These are phyloP conservation scores for Tulasnella calospora DNA, from an alignment of 768 basidiomycete genomes.

Conservation along the genomic window DNA sequence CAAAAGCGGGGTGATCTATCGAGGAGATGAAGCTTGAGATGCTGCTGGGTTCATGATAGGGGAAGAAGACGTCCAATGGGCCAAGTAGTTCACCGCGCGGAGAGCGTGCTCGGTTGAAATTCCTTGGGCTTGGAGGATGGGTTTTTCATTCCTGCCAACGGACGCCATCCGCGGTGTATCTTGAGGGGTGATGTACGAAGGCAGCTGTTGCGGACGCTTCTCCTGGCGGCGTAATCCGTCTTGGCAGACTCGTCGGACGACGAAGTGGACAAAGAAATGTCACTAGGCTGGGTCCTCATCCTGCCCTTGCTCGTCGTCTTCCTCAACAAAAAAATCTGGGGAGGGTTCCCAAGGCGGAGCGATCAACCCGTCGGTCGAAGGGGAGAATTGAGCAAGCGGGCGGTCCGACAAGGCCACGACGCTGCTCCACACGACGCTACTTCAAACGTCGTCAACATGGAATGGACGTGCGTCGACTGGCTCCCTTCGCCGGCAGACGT, in stretches of 20 bases:
- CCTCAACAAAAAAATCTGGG: not conserved
- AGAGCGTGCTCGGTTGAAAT: not conserved
- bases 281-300: not conserved
- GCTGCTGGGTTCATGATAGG: too few relatives aligned
- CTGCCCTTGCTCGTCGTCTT: not conserved
- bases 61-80: not conserved
- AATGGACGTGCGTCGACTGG: constrained; percentile 47
- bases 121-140: not conserved
- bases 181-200: constrained; percentile 14
- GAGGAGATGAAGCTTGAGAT: not conserved
- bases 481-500: constrained; percentile 49
- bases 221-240: not conserved
- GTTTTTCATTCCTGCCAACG: not conserved
- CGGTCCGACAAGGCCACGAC: constrained; percentile 66
- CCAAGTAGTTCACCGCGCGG: not conserved
- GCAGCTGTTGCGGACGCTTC: not conserved
- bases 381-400: constrained; percentile 59
- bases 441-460: constrained; percentile 60
- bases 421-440: too few relatives aligned
- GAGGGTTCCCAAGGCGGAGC: not conserved
- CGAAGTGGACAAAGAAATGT: not conserved
- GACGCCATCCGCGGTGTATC: constrained; percentile 17
- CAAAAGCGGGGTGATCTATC: constrained; percentile 18
- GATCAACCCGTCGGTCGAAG: not conserved
- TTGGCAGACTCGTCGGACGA: not conserved